Conservation (phyloP, 129 eudicot genomes). For the Flaveria bidentis region DNA sequence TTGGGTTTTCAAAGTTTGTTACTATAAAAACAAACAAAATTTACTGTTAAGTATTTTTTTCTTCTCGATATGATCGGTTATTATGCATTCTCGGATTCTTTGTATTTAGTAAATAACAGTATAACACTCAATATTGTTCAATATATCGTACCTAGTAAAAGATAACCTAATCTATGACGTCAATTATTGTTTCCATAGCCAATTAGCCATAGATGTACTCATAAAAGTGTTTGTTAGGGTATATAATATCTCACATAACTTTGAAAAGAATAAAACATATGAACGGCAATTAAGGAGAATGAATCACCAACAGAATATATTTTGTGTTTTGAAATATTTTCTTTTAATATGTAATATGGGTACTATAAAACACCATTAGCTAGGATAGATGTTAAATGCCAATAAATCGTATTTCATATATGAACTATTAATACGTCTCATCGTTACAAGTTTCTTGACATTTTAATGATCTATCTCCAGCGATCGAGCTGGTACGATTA, state of each 20-base stretch:
- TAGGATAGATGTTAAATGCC: no score
- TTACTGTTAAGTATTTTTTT: background rate
- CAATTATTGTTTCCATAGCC: conserved; percentile 21
- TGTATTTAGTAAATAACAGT: background rate
- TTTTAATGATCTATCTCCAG: no score
- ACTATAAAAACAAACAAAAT: background rate
- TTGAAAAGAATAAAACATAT: background rate
- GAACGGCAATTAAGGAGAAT: conserved; percentile 1
- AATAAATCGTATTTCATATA: no score
- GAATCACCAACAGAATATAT: no score
- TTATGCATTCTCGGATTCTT: background rate
- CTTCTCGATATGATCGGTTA: background rate
- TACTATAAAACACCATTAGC: no score
- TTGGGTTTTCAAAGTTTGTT: background rate
- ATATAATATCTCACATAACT: conserved; percentile 11
- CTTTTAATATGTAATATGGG: no score
- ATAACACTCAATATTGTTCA: background rate
- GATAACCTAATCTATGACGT: conserved; percentile 23
- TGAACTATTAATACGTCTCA: background rate
- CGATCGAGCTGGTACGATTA: no score
- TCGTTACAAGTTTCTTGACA: no score
- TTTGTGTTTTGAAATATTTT: no score
- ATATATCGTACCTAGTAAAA: background rate
- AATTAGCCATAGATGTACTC: conserved; percentile 27
- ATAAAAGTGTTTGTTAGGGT: conserved; percentile 24